Base-by-base conservation (phyloP, 768 basidiomycete genomes). In the Amylocystis lapponica region DNA sequence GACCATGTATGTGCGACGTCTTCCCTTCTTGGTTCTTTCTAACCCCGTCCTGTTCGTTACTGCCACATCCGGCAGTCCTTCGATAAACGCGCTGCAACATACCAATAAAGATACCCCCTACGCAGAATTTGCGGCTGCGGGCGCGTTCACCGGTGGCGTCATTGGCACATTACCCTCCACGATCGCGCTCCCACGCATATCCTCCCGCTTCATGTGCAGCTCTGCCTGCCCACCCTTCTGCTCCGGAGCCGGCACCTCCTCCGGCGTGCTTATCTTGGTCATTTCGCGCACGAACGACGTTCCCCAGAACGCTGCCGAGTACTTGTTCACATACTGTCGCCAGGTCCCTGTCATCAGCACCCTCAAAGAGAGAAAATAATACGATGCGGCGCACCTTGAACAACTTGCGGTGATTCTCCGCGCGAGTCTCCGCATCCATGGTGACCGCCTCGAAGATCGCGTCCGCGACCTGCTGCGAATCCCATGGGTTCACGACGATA, bases 401-500 rank as follows among this genome's bases (percentile, higher is more conserved):
- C 50, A 99, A 72, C 66, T 99, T 99, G 54, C 82, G 72, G 63
- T 95, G 91, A 66, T 97, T 97, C 65, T 90, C 86, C 26, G 86
- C 85, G n/a, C 91, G 78, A 30, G 75, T 79, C 34, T 82, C 79
- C 3, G 77, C 71, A 37, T 83, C 78, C 88, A 94, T 93, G 13
- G 86, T 91, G 46, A 98, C 83, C 0, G 96, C 92, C 62, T 90
- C 84, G 65, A 92, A 84, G 46, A 99, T 96, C n/a, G 93, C 92
- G 58, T 97, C 84, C 1, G 96, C 96, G 38, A 96, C 92, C 57
- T 93, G 85, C 63, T 97, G 94, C n/a, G 87, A 87, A 63, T 98
- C 96, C 95, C 96, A 94, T 17, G 96, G 96, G 70, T 99, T 99
- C 57, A 98, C 92, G 59, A 99, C 92, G 53, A 99, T 75, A 26